Evolutionary conservation across 2,329 filamentous ascomycete species (phyloP).

Genomic region (Neofusicoccum cordaticola): DNA sequence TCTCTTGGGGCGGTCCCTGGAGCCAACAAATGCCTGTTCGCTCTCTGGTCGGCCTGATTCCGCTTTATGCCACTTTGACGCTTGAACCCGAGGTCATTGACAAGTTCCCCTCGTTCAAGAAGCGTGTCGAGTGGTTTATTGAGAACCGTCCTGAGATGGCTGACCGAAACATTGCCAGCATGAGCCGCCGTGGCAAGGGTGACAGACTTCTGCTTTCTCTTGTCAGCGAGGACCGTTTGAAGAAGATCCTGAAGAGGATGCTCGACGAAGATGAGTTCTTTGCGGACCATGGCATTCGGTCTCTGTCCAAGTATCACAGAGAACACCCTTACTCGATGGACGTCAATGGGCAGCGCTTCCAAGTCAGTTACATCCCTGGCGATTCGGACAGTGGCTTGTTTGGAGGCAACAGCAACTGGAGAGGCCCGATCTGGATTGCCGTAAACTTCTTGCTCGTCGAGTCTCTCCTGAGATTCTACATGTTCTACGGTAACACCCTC

Average conservation of each 20-base stretch:
- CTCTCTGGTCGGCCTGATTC: constrained; percentile 90
- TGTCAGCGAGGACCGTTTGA: constrained; percentile 87
- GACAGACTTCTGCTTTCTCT: constrained; percentile 83
- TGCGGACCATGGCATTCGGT: constrained; percentile 84
- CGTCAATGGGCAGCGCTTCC: constrained; percentile 86
- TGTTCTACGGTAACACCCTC: constrained; percentile 88
- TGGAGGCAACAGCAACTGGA: constrained; percentile 97
- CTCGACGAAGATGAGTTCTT: constrained; percentile 92
- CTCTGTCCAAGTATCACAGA: constrained; percentile 87
- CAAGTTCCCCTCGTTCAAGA: constrained; percentile 88
- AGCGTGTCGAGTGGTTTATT: constrained; percentile 90
- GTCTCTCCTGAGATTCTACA: constrained; percentile 89
- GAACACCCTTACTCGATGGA: constrained; percentile 92
- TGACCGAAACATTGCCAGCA: constrained; percentile 91
- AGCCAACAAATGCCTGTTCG: constrained; percentile 88
- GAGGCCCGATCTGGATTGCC: constrained; percentile 89
- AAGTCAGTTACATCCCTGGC: constrained; percentile 86
- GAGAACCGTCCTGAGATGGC: constrained; percentile 82
- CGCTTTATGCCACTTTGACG: constrained; percentile 86
- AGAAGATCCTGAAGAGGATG: constrained; percentile 87
- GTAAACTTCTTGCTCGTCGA: constrained; percentile 95
- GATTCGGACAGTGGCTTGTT: constrained; percentile 95
- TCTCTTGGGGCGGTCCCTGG: constrained; percentile 92
- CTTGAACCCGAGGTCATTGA: constrained; percentile 92
- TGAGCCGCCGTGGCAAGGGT: constrained; percentile 84